A percentile compares a stretch with the other conserved stretches of the same genome.
Evolutionary conservation across 2,329 filamentous ascomycete species (phyloP).

Genomic region (Nothomitra cinnamomea): DNA sequence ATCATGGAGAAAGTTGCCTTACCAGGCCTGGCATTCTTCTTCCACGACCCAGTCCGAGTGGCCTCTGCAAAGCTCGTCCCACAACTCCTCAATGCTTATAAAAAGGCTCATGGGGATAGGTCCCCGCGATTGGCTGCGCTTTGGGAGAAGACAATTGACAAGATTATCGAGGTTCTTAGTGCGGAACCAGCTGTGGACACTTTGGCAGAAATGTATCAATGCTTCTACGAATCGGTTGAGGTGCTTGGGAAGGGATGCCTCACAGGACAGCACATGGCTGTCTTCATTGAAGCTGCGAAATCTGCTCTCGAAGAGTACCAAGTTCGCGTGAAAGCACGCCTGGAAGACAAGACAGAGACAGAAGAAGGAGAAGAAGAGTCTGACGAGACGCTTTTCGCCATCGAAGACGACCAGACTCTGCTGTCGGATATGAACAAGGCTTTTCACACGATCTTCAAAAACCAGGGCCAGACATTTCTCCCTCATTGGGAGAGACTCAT

Average conservation of each 20-base stretch:
- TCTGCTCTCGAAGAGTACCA: constrained; percentile 88
- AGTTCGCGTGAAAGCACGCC: constrained; percentile 61
- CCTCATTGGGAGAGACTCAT: constrained; percentile 76
- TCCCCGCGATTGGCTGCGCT: constrained; percentile 67
- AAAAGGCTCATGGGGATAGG: constrained; percentile 69
- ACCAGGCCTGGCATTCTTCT: constrained; percentile 91
- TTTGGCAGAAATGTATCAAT: constrained; percentile 97
- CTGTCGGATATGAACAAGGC: constrained; percentile 99
- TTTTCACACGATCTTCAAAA: constrained; percentile 97
- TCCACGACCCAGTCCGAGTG: constrained; percentile 92
- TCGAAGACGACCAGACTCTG: constrained; percentile 93
- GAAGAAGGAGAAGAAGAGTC: constrained; percentile 84
- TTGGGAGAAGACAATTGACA: constrained; percentile 74
- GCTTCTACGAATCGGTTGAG: constrained; percentile 96
- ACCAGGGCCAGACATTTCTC: constrained; percentile 73
- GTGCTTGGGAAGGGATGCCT: constrained; percentile 78
- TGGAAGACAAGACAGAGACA: constrained; percentile 68
- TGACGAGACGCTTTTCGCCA: constrained; percentile 73
- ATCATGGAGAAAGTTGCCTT: constrained; percentile 96
- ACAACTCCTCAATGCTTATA: constrained; percentile 82
- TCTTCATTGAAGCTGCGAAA: constrained; percentile 73
- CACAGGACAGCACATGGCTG: constrained; percentile 58
- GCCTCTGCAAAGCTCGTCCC: constrained; percentile 91
- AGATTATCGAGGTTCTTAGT: constrained; percentile 80
- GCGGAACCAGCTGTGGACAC: constrained; percentile 94